A percentile compares a stretch with the other conserved stretches of the same genome.
phyloP scores from a whole-genome alignment of 225 moss, liverwort and hornwort species.

The Bryoerythrophyllum caledonicum region DNA sequence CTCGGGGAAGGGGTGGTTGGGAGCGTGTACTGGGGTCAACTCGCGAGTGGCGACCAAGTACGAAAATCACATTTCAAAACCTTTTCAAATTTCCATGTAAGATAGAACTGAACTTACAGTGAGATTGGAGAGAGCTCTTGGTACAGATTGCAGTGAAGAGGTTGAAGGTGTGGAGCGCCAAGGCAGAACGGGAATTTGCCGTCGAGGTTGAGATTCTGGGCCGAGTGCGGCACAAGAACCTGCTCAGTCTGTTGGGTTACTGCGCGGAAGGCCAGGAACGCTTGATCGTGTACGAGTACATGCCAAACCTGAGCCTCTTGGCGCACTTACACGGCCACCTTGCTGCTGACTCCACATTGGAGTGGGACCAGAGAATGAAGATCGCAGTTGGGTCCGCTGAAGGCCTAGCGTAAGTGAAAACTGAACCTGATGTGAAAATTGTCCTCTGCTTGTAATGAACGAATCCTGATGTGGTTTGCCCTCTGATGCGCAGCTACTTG shows the following conservation, averaged over 20 bases:
- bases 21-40: conserved; percentile 93
- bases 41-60: conserved; percentile 91
- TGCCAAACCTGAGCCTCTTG: conserved; percentile 83
- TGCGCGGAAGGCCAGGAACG: conserved; percentile 94
- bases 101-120: neutral
- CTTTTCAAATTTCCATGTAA: neutral
- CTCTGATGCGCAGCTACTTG: conserved; percentile 67
- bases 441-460: too few species aligned
- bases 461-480: conserved; percentile 9
- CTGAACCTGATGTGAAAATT: neutral
- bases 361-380: conserved; percentile 82
- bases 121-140: too few species aligned
- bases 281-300: conserved; percentile 87
- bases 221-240: conserved; percentile 85
- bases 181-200: conserved; percentile 88
- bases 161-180: conserved; percentile 91
- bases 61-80: conserved; percentile 8
- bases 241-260: conserved; percentile 75
- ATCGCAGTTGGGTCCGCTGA: conserved; percentile 87
- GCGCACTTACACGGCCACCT: conserved; percentile 92
- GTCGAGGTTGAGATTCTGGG: conserved; percentile 95
- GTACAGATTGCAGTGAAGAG: conserved; percentile 92
- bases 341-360: conserved; percentile 62
- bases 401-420: conserved; percentile 79
- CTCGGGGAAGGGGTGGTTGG: conserved; percentile 93